These are phyloP conservation scores for Fusarium haematococcum DNA, from an alignment of 2,329 filamentous ascomycete species.

Conservation along the genomic window DNA sequence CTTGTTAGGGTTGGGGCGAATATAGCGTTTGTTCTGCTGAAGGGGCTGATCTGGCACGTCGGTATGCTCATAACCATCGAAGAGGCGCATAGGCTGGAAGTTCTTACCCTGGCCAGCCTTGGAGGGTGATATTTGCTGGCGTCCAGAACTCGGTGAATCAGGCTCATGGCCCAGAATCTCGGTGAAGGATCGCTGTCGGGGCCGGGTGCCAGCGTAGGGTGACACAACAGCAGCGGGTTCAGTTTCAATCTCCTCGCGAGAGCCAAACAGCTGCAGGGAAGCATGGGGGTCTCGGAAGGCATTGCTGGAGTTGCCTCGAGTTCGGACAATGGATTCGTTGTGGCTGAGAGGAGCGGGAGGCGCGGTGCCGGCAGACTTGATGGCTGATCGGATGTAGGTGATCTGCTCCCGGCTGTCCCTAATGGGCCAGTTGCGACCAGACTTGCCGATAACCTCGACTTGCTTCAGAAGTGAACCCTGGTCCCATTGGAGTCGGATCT, in stretches of 20 bases:
- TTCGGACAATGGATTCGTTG: conserved; percentile 55
- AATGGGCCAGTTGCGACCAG: conserved; percentile 95
- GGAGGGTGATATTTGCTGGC: conserved; percentile 64
- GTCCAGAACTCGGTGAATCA: conserved; percentile 59
- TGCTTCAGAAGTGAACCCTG: conserved; percentile 93
- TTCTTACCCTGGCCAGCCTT: conserved; percentile 70
- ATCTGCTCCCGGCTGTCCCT: conserved; percentile 87
- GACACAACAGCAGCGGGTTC: conserved; percentile 64
- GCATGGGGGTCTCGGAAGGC: conserved; percentile 74
- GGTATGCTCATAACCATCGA: conserved; percentile 64
- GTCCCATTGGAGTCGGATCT: conserved; percentile 94
- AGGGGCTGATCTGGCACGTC: conserved; percentile 58
- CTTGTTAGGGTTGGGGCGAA: conserved; percentile 79
- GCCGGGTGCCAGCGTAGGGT: conserved; percentile 71
- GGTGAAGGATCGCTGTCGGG: conserved; percentile 73
- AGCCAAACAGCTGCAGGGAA: conserved; percentile 79
- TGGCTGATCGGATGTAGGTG: conserved; percentile 75
- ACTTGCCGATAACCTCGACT: conserved; percentile 91
- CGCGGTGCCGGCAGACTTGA: conserved; percentile 60
- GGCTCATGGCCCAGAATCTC: conserved; percentile 76
- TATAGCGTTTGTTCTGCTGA: conserved; percentile 56
- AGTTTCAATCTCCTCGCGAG: conserved; percentile 71
- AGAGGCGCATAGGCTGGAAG: conserved; percentile 72
- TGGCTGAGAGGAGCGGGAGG: conserved; percentile 49
- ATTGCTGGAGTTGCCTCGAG: conserved; percentile 66